phyloP scores from a whole-genome alignment of 208 protist species.

The Acanthamoeba sp. region DNA sequence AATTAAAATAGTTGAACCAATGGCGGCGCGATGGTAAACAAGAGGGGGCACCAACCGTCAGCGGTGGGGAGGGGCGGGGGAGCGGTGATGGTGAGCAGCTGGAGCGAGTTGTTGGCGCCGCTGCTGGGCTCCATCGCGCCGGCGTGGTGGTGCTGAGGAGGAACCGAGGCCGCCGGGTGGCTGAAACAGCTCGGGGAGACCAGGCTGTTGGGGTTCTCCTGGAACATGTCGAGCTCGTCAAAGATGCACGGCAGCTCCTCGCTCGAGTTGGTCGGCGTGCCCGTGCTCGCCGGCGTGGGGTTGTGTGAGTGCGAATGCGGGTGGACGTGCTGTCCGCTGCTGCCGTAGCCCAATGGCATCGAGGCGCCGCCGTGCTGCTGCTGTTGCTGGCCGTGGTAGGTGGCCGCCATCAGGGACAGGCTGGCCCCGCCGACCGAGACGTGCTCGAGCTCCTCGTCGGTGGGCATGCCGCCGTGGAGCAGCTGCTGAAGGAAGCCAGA shows the following conservation, averaged over 20 bases:
- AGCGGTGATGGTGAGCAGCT: conserved; percentile 3
- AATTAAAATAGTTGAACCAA: not conserved
- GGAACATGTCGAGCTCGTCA: conserved; percentile 33
- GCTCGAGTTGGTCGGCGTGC: not conserved
- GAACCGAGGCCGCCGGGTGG: not conserved
- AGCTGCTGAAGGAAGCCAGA: not conserved
- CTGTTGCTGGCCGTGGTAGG: not conserved
- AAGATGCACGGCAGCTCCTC: conserved; percentile 36
- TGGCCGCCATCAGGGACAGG: not conserved
- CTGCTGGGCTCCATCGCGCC: not conserved
- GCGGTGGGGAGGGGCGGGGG: not conserved
- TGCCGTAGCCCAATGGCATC: not conserved
- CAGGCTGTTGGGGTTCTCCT: not conserved
- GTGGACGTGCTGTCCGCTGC: not conserved
- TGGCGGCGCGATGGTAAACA: too few relatives aligned
- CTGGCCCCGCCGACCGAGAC: not conserved
- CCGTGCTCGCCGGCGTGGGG: conserved; percentile 4
- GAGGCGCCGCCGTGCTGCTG: not conserved
- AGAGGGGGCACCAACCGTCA: not conserved
- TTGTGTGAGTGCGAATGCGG: conserved; percentile 2
- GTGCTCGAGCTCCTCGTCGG: not conserved
- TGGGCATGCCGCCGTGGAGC: conserved; percentile 1
- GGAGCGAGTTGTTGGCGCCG: not conserved
- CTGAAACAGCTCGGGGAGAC: not conserved
- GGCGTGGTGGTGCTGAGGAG: not conserved